phyloP scores from a whole-genome alignment of 805 yeast genomes.

The Schwanniomyces pseudopolymorphus region DNA sequence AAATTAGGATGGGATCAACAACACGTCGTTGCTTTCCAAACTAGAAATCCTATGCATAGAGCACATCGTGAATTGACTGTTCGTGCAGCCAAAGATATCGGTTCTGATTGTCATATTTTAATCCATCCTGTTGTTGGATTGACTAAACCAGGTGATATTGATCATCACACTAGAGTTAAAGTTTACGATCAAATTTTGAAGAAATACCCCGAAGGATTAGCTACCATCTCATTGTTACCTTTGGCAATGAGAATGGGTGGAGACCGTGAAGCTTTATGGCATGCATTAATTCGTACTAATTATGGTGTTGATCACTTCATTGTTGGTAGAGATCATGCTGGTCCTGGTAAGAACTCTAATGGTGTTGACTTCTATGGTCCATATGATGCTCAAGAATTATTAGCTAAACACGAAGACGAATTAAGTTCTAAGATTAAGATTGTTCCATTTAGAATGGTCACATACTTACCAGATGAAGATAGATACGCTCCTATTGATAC shows the following conservation, averaged over 20 bases:
- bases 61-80: slow-evolving; percentile 96
- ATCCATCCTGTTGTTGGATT: slow-evolving; percentile 97
- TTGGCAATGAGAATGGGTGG: slow-evolving; percentile 99
- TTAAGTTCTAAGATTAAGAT: slow-evolving; percentile 52
- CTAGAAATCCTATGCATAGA: slow-evolving; percentile 98
- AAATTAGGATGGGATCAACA: slow-evolving; percentile 77
- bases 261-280: slow-evolving; percentile 98
- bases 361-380: slow-evolving; percentile 97
- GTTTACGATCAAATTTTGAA: slow-evolving; percentile 91
- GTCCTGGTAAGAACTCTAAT: slow-evolving; percentile 84
- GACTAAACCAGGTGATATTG: slow-evolving; percentile 97
- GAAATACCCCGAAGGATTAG: slow-evolving; percentile 93
- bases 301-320: slow-evolving; percentile 96
- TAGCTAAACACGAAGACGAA: slow-evolving; percentile 72
- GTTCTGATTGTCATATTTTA: slow-evolving; percentile 70
- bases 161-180: slow-evolving; percentile 95
- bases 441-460: slow-evolving; percentile 96
- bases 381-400: slow-evolving; percentile 91
- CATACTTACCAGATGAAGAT: slow-evolving; percentile 92
- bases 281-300: slow-evolving; percentile 93
- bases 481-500: slow-evolving; percentile 94
- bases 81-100: slow-evolving; percentile 91
- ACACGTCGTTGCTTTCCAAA: slow-evolving; percentile 90
- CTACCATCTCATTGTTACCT: slow-evolving; percentile 82
- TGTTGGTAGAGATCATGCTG: slow-evolving; percentile 98